Percentiles rank a stretch among this genome's conserved stretches.
Evolutionary conservation across 192 early-diverging fungal species (phyloP).

Genomic region (Coemansia sp.): DNA sequence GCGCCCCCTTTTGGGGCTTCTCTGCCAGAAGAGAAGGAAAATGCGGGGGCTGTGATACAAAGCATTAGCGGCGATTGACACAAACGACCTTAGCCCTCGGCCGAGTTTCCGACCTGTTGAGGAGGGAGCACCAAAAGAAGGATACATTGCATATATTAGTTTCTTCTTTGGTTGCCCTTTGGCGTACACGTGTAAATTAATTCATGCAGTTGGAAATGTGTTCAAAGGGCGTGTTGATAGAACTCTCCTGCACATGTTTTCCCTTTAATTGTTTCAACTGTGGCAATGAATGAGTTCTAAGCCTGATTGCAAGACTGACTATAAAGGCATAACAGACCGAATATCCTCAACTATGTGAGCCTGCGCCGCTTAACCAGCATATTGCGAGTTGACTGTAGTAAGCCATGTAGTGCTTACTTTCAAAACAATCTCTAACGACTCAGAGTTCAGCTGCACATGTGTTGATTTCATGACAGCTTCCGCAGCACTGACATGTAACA

Average conservation of each 20-base stretch:
- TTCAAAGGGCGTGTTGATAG: not conserved
- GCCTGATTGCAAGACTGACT: not conserved
- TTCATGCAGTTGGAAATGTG: constrained; percentile 6
- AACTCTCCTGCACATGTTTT: not conserved
- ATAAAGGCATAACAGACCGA: not conserved
- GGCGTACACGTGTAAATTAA: constrained; percentile 11
- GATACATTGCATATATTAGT: constrained; percentile 11
- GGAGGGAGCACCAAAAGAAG: not conserved
- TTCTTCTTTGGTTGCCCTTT: not conserved
- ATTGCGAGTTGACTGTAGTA: not conserved
- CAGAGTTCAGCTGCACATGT: not conserved
- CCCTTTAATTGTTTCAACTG: not conserved
- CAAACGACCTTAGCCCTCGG: not conserved
- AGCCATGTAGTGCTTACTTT: not conserved
- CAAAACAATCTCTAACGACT: not conserved
- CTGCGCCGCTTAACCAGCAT: not conserved
- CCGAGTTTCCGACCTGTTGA: not conserved
- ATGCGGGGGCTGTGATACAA: not conserved
- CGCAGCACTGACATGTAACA: constrained; percentile 3
- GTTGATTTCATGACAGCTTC: constrained; percentile 4
- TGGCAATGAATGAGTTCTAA: not conserved
- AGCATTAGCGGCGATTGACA: not conserved
- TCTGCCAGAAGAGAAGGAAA: not conserved
- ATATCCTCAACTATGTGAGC: not conserved
- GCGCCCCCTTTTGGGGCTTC: not conserved